phyloP scores from a whole-genome alignment of 192 early-diverging fungal species.

The Rhizophagus sp. region DNA sequence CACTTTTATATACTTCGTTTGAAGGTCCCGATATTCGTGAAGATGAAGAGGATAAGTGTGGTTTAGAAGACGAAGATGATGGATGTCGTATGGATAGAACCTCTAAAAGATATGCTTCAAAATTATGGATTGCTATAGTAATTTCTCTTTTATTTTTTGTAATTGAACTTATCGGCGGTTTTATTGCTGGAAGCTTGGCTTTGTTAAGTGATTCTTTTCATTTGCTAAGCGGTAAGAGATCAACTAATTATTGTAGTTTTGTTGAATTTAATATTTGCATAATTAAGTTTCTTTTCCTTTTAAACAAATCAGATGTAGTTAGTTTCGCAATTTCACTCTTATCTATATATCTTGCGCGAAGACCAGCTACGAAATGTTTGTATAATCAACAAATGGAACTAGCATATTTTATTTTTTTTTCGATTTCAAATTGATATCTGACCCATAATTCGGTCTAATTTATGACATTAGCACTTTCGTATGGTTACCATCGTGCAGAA shows the following conservation, averaged over 20 bases:
- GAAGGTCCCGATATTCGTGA: slow-evolving; percentile 5
- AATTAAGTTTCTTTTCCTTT: neutral
- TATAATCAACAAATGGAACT: neutral
- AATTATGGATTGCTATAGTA: slow-evolving; percentile 48
- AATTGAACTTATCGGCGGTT: slow-evolving; percentile 64
- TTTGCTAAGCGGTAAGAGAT: slow-evolving; percentile 58
- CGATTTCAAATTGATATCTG: slow-evolving; percentile 5
- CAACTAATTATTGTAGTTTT: neutral
- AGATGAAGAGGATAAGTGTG: neutral
- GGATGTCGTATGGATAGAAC: neutral
- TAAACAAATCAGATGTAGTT: slow-evolving; percentile 55
- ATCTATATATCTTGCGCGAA: slow-evolving; percentile 63
- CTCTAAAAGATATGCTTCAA: neutral
- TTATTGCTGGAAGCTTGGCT: slow-evolving; percentile 65
- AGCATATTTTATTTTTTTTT: neutral
- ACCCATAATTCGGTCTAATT: neutral
- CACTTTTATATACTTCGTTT: slow-evolving; percentile 22
- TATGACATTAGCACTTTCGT: slow-evolving; percentile 48
- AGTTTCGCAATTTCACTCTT: slow-evolving; percentile 73
- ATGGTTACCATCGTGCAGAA: slow-evolving; percentile 77
- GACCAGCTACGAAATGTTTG: slow-evolving; percentile 62
- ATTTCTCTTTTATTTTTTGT: slow-evolving; percentile 64
- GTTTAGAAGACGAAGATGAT: neutral
- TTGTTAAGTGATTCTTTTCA: slow-evolving; percentile 80
- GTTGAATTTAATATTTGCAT: neutral